Base-by-base conservation (phyloP, 1,284 basidiomycete genomes). In the Puccinia coronata region DNA sequence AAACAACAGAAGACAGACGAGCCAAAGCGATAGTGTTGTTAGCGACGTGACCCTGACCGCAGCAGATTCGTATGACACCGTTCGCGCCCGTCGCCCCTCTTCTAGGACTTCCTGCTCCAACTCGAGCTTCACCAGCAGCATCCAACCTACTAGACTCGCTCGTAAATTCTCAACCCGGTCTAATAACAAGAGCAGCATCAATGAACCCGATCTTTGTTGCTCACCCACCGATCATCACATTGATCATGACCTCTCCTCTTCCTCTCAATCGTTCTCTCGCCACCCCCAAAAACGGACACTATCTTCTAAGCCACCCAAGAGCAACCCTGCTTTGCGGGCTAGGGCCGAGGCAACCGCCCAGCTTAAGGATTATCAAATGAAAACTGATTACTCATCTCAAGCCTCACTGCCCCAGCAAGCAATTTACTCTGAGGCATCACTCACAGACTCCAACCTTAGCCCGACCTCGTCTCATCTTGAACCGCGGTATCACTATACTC, bases 221-320 rank as follows among this genome's bases (percentile, higher is more conserved):
- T 63, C 36, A 43, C 39, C 73, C 11, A 39, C 49, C n/a, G 57
- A 59, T 61, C 16, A 36, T 11, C 69, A 18, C 18, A 59, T 59
- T 43, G 55, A 75, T 31, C 73, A 75, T 75, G n/a, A 75, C 28
- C n/a, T 73, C 14, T 41, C 55, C 51, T 72, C 70, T 5, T 25
- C 67, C 11, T 34, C 51, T 25, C 73, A 31, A 41, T 9, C 25
- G 18, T 14, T 28, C 11, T 61, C 73, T 1, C 55, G 53, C 39
- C 14, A 61, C 11, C 53, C 31, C 6, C 11, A 25, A 0, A 51
- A 36, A 39, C n/a, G 51, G 2, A 57, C 71, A 23, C 36, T 73
- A 9, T 34, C 67, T 18, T 81, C 79, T 34, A 73, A 67, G 34
- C 79, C 79, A 63, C 79, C 79, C 0, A 81, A 74, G 39, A 81